Conservation (phyloP, 495 filamentous ascomycete genomes). For the Darksidea phi region DNA sequence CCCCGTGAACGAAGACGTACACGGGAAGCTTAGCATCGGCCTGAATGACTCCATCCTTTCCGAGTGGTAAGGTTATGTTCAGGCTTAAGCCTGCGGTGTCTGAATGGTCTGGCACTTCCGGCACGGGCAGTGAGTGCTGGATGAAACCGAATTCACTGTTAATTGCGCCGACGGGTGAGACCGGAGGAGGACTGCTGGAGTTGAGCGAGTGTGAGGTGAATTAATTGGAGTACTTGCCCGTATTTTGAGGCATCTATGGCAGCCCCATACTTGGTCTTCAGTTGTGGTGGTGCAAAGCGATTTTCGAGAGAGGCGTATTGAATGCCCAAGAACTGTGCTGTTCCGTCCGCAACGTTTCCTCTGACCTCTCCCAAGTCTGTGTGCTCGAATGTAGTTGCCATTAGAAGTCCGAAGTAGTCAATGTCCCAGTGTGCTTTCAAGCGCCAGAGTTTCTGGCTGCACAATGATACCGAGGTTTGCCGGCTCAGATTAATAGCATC, state of each 20-base stretch:
- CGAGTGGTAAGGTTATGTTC: constrained; percentile 32
- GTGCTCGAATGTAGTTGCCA: constrained; percentile 22
- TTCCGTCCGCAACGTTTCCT: constrained; percentile 17
- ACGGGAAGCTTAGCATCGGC: constrained; percentile 28
- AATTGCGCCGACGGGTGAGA: constrained; percentile 22
- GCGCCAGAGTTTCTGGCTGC: too few species aligned
- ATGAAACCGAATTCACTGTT: constrained; percentile 35
- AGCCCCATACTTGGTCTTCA: constrained; percentile 23
- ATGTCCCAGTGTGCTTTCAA: not conserved
- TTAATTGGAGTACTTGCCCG: constrained; percentile 22
- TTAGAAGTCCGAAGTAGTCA: not conserved
- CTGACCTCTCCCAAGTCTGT: constrained; percentile 18
- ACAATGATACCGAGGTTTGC: too few species aligned
- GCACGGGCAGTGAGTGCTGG: constrained; percentile 28
- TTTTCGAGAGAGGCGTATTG: constrained; percentile 38
- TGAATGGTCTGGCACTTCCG: constrained; percentile 29
- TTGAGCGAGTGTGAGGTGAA: not conserved
- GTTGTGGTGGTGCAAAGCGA: constrained; percentile 32
- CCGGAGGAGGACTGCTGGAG: constrained; percentile 19
- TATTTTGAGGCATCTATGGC: constrained; percentile 33
- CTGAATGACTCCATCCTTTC: constrained; percentile 10
- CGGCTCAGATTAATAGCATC: too few species aligned
- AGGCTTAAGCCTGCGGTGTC: constrained; percentile 38
- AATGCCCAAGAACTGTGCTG: constrained; percentile 36
- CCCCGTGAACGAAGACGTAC: constrained; percentile 40